phyloP scores from a whole-genome alignment of 2,329 filamentous ascomycete genomes.

The Fusarium foetens region DNA sequence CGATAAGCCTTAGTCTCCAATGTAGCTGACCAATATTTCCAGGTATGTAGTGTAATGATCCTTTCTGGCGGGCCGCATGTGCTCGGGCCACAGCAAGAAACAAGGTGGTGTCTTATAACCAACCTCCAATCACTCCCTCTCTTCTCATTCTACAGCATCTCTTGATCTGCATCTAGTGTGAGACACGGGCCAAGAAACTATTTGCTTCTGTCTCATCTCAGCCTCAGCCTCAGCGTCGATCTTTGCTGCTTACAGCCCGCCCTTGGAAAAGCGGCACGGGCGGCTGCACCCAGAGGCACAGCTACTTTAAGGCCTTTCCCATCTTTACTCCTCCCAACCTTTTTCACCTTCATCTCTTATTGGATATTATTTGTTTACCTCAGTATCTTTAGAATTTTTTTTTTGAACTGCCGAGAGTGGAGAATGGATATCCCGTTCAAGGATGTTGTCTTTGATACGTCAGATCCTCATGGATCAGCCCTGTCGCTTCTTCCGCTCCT shows the following conservation, averaged over 20 bases:
- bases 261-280: background rate
- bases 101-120: background rate
- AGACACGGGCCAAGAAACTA: background rate
- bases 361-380: background rate
- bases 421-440: constrained; percentile 29
- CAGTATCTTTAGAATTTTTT: background rate
- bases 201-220: constrained; percentile 14
- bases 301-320: constrained; percentile 1
- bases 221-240: background rate
- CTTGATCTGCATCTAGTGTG: background rate
- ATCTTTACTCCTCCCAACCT: background rate
- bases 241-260: background rate
- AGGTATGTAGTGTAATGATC: constrained; percentile 1
- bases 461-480: constrained; percentile 22
- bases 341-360: background rate
- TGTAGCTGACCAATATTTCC: background rate
- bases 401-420: background rate
- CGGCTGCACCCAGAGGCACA: background rate
- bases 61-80: background rate
- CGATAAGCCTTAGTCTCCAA: background rate
- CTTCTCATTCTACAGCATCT: background rate
- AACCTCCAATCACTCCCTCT: background rate
- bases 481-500: constrained; percentile 17
- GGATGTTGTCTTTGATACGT: constrained; percentile 22
- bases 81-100: background rate